These are phyloP conservation scores for Haplographium delicatum DNA, from an alignment of 495 filamentous ascomycete species.

Conservation along the genomic window DNA sequence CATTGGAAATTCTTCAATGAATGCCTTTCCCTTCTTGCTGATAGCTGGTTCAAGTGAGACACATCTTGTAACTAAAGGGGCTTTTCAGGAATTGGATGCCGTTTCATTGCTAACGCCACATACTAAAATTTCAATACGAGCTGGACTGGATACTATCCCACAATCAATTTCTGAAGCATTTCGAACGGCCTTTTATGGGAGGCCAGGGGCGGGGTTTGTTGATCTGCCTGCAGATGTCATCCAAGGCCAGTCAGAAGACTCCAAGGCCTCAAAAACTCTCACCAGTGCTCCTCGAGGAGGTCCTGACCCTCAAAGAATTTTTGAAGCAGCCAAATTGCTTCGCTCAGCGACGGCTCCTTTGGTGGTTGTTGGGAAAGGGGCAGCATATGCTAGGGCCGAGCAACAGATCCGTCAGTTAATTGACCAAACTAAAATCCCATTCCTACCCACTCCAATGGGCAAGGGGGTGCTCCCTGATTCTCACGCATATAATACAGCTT, in stretches of 20 bases:
- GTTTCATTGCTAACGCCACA: slow-evolving; percentile 52
- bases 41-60: slow-evolving; percentile 55
- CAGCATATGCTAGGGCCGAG: slow-evolving; percentile 55
- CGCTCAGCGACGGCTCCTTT: slow-evolving; percentile 47
- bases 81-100: slow-evolving; percentile 59
- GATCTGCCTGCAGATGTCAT: slow-evolving; percentile 61
- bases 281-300: slow-evolving; percentile 36
- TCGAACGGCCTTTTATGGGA: slow-evolving; percentile 48
- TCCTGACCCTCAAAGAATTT: slow-evolving; percentile 38
- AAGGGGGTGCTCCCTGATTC: slow-evolving; percentile 57
- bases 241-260: slow-evolving; percentile 31
- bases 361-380: slow-evolving; percentile 56
- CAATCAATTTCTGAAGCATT: slow-evolving; percentile 49
- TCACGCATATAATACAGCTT: slow-evolving; percentile 48
- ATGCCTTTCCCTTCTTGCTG: slow-evolving; percentile 54
- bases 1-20: slow-evolving; percentile 51
- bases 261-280: slow-evolving; percentile 18
- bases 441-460: slow-evolving; percentile 60
- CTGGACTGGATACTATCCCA: slow-evolving; percentile 43
- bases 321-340: slow-evolving; percentile 40
- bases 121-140: slow-evolving; percentile 51
- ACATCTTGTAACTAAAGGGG: slow-evolving; percentile 47
- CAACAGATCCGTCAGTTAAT: slow-evolving; percentile 41
- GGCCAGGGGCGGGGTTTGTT: slow-evolving; percentile 54
- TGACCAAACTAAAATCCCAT: slow-evolving; percentile 47